Conservation (phyloP, 2,329 filamentous ascomycete species). For the Epichloe amarillans region DNA sequence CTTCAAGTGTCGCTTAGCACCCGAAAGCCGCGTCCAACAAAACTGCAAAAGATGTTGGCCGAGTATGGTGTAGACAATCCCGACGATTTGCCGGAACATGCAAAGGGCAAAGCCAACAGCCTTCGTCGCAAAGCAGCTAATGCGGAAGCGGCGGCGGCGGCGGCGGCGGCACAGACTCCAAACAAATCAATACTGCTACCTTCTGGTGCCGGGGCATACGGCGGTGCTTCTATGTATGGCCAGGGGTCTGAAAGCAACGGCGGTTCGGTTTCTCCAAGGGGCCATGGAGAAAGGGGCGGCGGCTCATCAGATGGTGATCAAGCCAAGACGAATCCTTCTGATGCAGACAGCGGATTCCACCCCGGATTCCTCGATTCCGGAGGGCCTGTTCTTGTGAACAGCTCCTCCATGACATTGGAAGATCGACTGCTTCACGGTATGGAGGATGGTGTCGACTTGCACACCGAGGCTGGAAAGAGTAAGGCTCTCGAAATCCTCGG, state of each 20-base stretch:
- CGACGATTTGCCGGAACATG: slow-evolving; percentile 74
- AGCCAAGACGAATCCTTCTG: slow-evolving; percentile 24
- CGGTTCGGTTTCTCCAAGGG: slow-evolving; percentile 5
- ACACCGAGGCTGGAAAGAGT: slow-evolving; percentile 31
- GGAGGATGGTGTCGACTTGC: slow-evolving; percentile 31
- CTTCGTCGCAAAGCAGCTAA: slow-evolving; percentile 58
- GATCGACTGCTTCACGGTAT: slow-evolving; percentile 36
- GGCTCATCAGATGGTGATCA: slow-evolving; percentile 9
- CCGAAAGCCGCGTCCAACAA: slow-evolving; percentile 88
- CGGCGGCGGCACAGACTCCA: slow-evolving; percentile 16
- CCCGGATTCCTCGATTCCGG: slow-evolving; percentile 30
- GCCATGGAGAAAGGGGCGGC: background rate
- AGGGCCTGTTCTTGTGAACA: slow-evolving; percentile 27
- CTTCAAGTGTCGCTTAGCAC: slow-evolving; percentile 82
- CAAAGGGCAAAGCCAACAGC: slow-evolving; percentile 65
- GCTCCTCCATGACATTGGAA: slow-evolving; percentile 31
- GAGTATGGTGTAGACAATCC: slow-evolving; percentile 81
- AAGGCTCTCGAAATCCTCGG: slow-evolving; percentile 40
- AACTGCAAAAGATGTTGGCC: slow-evolving; percentile 87
- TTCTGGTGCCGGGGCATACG: slow-evolving; percentile 11
- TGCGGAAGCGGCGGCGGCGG: slow-evolving; percentile 37
- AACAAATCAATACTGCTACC: slow-evolving; percentile 11
- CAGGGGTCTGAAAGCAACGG: slow-evolving; percentile 6
- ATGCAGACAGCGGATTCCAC: slow-evolving; percentile 27
- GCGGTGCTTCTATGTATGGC: slow-evolving; percentile 14